Evolutionary conservation across 148 eudicot species (phyloP).

Genomic region (Suaeda aralocaspica): DNA sequence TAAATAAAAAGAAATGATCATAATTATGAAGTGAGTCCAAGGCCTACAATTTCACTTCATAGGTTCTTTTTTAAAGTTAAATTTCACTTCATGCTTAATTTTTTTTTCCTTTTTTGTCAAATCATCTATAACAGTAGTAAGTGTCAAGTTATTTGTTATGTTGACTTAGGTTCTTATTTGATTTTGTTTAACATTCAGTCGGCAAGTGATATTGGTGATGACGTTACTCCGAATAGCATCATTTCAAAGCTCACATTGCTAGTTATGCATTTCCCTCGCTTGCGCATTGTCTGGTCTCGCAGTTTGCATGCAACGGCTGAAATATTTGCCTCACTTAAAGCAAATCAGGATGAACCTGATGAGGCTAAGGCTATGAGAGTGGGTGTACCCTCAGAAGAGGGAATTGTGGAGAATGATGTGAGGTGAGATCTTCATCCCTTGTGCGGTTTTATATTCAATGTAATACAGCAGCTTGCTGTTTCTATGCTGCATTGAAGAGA

Average conservation of each 20-base stretch:
- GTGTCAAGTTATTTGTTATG: background rate
- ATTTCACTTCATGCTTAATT: too few species aligned
- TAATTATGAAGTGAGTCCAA: background rate
- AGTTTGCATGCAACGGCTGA: conserved; percentile 98
- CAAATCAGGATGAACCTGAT: conserved; percentile 96
- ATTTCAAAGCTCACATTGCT: conserved; percentile 91
- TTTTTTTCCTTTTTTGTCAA: too few species aligned
- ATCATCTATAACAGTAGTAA: too few species aligned
- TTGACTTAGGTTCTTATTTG: conserved; percentile 8
- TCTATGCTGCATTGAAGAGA: too few species aligned
- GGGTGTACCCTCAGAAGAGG: conserved; percentile 97
- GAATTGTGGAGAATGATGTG: conserved; percentile 84
- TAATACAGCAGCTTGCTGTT: too few species aligned
- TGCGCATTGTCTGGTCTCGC: conserved; percentile 98
- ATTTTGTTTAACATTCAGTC: conserved; percentile 48
- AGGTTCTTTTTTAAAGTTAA: too few species aligned
- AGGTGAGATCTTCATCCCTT: conserved; percentile 43
- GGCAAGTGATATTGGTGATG: conserved; percentile 87
- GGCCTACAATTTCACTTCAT: background rate
- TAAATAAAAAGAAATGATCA: too few species aligned
- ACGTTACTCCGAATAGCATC: conserved; percentile 80
- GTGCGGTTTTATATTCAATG: background rate
- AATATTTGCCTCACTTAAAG: conserved; percentile 82
- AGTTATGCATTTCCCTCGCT: conserved; percentile 90
- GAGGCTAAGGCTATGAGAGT: conserved; percentile 87